Percentiles rank a stretch among this genome's conserved stretches.
Evolutionary conservation across 176 grass and related monocot species (phyloP).

Genomic region (Secale cereale): DNA sequence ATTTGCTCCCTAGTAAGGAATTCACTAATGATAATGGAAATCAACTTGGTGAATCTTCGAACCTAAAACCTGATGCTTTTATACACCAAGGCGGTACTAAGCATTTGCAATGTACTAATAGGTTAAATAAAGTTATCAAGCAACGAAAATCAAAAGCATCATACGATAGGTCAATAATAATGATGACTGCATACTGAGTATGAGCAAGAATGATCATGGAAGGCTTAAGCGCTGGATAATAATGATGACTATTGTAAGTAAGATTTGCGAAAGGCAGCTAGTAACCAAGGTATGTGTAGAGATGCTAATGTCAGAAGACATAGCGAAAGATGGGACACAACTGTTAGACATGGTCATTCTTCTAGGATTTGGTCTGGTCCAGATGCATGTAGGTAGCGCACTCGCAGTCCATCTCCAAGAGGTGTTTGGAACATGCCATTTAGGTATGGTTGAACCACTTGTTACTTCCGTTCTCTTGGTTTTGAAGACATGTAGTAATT

Average conservation of each 20-base stretch:
- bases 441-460: slow-evolving; percentile 35
- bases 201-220: not conserved
- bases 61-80: slow-evolving; percentile 33
- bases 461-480: not conserved
- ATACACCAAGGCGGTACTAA: slow-evolving; percentile 12
- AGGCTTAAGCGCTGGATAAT: slow-evolving; percentile 29
- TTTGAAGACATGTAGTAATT: too few relatives aligned
- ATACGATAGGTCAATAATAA: slow-evolving; percentile 43
- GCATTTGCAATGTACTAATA: slow-evolving; percentile 20
- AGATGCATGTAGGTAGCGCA: slow-evolving; percentile 48
- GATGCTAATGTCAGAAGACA: slow-evolving; percentile 40
- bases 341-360: slow-evolving; percentile 29
- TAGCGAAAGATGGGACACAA: slow-evolving; percentile 36
- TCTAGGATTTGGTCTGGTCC: slow-evolving; percentile 47
- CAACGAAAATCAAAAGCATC: slow-evolving; percentile 31
- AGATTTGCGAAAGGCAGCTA: slow-evolving; percentile 22
- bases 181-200: too few relatives aligned
- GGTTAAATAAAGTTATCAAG: slow-evolving; percentile 34
- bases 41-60: slow-evolving; percentile 10
- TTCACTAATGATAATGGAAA: slow-evolving; percentile 10
- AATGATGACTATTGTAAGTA: slow-evolving; percentile 40
- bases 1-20: too few relatives aligned
- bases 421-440: slow-evolving; percentile 45
- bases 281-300: slow-evolving; percentile 38
- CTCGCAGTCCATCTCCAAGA: slow-evolving; percentile 56